A percentile compares a stretch with the other conserved stretches of the same genome.
phyloP scores from a whole-genome alignment of 1,284 basidiomycete genomes.

The Ceraceosorus guamensis region DNA sequence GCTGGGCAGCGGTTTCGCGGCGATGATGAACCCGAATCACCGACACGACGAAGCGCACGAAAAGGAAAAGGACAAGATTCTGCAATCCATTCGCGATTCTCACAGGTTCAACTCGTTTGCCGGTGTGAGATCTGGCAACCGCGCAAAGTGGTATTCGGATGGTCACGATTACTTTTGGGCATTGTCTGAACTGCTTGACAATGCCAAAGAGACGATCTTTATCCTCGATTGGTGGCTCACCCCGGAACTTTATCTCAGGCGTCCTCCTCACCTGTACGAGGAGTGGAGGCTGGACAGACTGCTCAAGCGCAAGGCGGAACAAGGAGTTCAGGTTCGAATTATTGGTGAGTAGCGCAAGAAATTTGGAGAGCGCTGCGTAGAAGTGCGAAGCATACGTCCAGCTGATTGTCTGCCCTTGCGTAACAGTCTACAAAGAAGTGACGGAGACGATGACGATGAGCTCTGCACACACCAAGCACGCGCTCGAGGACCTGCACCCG shows the following conservation, averaged over 20 bases:
- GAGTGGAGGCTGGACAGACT: slow-evolving; percentile 80
- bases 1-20: slow-evolving; percentile 6
- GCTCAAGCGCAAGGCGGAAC: slow-evolving; percentile 73
- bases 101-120: slow-evolving; percentile 85
- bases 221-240: slow-evolving; percentile 58
- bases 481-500: slow-evolving; percentile 70
- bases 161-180: slow-evolving; percentile 78
- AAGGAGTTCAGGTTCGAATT: slow-evolving; percentile 82
- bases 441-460: slow-evolving; percentile 66
- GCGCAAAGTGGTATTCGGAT: slow-evolving; percentile 68
- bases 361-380: background rate
- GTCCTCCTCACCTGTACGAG: slow-evolving; percentile 71
- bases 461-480: slow-evolving; percentile 53
- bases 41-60: slow-evolving; percentile 65
- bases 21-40: slow-evolving; percentile 51
- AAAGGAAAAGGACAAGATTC: slow-evolving; percentile 60
- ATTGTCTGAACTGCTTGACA: slow-evolving; percentile 47
- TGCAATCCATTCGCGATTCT: slow-evolving; percentile 63
- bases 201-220: slow-evolving; percentile 14
- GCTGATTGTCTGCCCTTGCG: slow-evolving; percentile 78
- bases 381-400: slow-evolving; percentile 57
- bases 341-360: slow-evolving; percentile 45
- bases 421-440: slow-evolving; percentile 61
- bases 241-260: slow-evolving; percentile 79
- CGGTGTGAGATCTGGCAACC: slow-evolving; percentile 60